Evolutionary conservation across 306 rosid genomes (phyloP), one percentile per base, ranked within the genome.

Genomic region (Cotoneaster glaucophyllus): DNA sequence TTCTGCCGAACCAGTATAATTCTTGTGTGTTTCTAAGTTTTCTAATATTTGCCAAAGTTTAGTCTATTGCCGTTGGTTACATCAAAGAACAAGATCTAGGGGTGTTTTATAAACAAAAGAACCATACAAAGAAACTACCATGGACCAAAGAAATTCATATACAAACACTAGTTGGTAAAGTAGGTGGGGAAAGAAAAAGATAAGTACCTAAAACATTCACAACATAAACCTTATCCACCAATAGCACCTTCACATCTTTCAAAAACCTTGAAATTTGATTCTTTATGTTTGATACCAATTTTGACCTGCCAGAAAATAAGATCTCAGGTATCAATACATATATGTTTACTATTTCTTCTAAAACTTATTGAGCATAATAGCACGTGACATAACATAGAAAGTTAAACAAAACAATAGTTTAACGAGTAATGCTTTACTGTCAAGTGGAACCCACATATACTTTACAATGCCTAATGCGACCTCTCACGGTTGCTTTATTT

Each of bases 161-260:
- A 69, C 48, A 77, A 67, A 74, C 56, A 22, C 53, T 67, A 28
- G 63, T 59, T 34, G 71, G 54, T 61, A 82, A 39, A 69, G 61
- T 54, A 73, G 78, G 82, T 63, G 73, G 65, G 28, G 50, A 25
- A 61, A 31, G 21, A n/a, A 14, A 34, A 13, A 62, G 74, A 77
- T 45, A 64, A 58, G 56, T 91, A 93, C 98, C 98, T 79, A 93
- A 71, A 80, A 88, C 92, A 64, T 86, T 88, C 71, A 86, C 67
- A 28, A 93, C 86, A 78, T 82, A 91, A 79, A 93, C 93, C 87
- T 84, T 85, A 37, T 93, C 74, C 78, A 74, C 78, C 85, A 86
- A 78, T 73, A 91, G 98, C 25, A 11, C 87, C 86, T 85, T 90
- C 90, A 88, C 43, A 67, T 93, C 98, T 44, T 71, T 86, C 76